Evolutionary conservation across 139 green algal species (phyloP), one percentile per base, ranked within the genome.

Genomic region (Gonium pectorale): DNA sequence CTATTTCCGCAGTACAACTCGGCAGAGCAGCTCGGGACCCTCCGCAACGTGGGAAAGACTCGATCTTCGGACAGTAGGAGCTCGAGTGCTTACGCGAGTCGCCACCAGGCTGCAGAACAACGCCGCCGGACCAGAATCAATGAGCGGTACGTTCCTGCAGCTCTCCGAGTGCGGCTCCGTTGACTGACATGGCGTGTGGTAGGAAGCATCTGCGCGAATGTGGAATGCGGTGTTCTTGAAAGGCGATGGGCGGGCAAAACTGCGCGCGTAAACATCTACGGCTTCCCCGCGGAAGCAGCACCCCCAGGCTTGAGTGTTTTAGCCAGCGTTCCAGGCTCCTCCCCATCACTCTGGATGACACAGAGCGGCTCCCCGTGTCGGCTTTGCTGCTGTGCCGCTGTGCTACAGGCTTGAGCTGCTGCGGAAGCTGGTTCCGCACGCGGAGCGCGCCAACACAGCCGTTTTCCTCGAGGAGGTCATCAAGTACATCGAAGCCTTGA

Each of bases 381-480:
- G n/a, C n/a, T n/a, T n/a, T n/a, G n/a, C n/a, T n/a, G n/a, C n/a
- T n/a, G n/a, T n/a, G n/a, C n/a, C n/a, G n/a, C n/a, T n/a, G n/a
- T n/a, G n/a, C n/a, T 54, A 56, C 84, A 91, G 93, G 83, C 68
- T 97, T 52, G 95, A 97, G 29, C 54, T 86, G 8, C 86, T 97
- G 54, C 87, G 95, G 1, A 85, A 92, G 66, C 62, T 97, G 5
- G 94, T 97, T 71, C 95, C 95, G 0, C 94, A 98, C 72, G 85
- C 91, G 0, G 95, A 98, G 81, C 90, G 95, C 0, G 90, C 94
- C 46, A 98, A 98, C 90, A 98, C 95, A 9, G 83, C 95, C 15
- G 80, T 70, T 59, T 97, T 97, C 67, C 59, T 97, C 24, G 95
- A 97, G 68, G 94, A 97, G 80, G 90, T 95, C 5, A 92, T 97